Evolutionary conservation across 345 rosid species (phyloP).

Genomic region (Xanthoceras sorbifolium): DNA sequence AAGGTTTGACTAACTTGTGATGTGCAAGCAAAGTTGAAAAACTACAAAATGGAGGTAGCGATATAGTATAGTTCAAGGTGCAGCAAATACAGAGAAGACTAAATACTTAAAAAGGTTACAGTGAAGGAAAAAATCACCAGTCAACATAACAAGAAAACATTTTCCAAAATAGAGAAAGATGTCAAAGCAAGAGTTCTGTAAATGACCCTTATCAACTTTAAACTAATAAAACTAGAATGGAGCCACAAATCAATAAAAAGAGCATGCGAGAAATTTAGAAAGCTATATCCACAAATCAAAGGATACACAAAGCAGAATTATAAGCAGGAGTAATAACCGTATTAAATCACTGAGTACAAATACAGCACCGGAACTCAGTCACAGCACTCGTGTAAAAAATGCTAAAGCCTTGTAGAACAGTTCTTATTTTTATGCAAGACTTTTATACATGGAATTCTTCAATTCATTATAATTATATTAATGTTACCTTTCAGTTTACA

Average conservation of each 20-base stretch:
- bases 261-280: not conserved
- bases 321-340: not conserved
- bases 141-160: not conserved
- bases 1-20: not conserved
- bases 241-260: not conserved
- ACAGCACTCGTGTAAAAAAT: not conserved
- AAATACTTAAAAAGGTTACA: not conserved
- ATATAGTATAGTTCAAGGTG: not conserved
- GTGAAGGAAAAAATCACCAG: not conserved
- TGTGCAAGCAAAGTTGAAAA: not conserved
- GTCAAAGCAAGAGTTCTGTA: not conserved
- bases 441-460: not conserved
- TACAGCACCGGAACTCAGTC: not conserved
- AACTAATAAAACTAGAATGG: not conserved
- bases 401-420: not conserved
- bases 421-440: not conserved
- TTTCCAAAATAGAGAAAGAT: not conserved
- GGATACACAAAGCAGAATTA: not conserved
- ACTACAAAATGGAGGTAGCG: not conserved
- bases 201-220: not conserved
- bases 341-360: not conserved
- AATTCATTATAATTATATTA: not conserved
- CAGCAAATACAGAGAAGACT: not conserved
- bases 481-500: not conserved
- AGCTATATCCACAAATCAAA: not conserved